These are phyloP conservation scores for Starmera pachycereana DNA, from an alignment of 805 yeast genomes.

Conservation along the genomic window DNA sequence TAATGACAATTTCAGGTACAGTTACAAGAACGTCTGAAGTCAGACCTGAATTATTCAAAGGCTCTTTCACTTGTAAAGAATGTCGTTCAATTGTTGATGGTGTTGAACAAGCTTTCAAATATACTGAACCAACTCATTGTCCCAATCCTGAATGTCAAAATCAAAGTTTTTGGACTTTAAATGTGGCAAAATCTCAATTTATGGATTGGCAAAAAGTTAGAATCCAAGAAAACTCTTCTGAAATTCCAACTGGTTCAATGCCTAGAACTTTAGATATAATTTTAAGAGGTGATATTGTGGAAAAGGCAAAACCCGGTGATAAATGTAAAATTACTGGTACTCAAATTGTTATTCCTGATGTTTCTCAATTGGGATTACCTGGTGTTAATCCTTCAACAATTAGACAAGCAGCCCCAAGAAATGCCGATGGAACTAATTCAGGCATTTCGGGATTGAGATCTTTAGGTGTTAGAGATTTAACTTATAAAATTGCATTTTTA, in stretches of 20 bases:
- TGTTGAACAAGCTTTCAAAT: constrained; percentile 86
- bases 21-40: constrained; percentile 95
- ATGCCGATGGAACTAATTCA: constrained; percentile 58
- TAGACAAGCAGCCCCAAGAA: constrained; percentile 44
- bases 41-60: constrained; percentile 84
- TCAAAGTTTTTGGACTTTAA: constrained; percentile 76
- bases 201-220: constrained; percentile 96
- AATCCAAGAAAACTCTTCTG: constrained; percentile 92
- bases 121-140: constrained; percentile 91
- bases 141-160: constrained; percentile 82
- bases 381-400: constrained; percentile 85
- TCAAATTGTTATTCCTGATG: constrained; percentile 90
- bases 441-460: constrained; percentile 86
- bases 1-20: constrained; percentile 83
- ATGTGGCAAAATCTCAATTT: constrained; percentile 75
- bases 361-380: constrained; percentile 87
- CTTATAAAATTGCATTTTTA: constrained; percentile 82
- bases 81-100: constrained; percentile 81
- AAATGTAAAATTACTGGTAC: constrained; percentile 90
- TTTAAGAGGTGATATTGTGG: constrained; percentile 88
- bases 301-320: constrained; percentile 95
- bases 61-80: constrained; percentile 79
- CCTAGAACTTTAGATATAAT: constrained; percentile 93
- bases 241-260: constrained; percentile 98
- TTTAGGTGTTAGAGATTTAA: constrained; percentile 83